A percentile compares a stretch with the other conserved stretches of the same genome.
Conservation (phyloP, 768 basidiomycete genomes). For the Tylopilus plumbeoviolaceoides region DNA sequence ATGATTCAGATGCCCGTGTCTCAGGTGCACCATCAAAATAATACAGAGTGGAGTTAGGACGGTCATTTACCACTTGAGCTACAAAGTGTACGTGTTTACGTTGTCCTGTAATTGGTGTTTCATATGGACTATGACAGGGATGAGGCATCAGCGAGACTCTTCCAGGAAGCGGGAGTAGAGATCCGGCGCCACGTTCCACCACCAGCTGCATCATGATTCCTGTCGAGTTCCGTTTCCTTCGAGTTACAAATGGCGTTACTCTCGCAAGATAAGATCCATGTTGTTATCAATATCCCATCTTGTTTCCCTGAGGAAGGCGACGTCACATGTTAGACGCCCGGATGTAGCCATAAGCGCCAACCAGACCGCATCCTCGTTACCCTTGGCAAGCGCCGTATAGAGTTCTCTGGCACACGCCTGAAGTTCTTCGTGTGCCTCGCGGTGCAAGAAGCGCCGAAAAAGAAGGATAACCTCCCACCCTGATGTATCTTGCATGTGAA, state of each 20-base stretch:
- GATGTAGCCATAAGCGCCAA: constrained; percentile 58
- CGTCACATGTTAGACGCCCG: constrained; percentile 37
- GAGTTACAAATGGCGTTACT: constrained; percentile 19
- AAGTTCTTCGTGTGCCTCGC: constrained; percentile 66
- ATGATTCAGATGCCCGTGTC: constrained; percentile 81
- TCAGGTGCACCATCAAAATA: constrained; percentile 96
- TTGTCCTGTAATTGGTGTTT: not conserved
- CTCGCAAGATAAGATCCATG: constrained; percentile 26
- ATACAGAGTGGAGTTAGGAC: constrained; percentile 90
- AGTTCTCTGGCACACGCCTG: constrained; percentile 62
- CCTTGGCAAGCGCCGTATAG: constrained; percentile 53
- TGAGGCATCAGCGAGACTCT: constrained; percentile 72
- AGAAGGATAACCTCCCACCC: constrained; percentile 79
- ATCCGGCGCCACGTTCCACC: constrained; percentile 69
- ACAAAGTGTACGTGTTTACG: constrained; percentile 75
- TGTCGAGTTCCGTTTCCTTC: not conserved
- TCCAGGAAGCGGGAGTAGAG: constrained; percentile 78
- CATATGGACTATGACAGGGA: constrained; percentile 47
- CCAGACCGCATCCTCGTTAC: constrained; percentile 86
- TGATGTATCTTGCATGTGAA: constrained; percentile 65
- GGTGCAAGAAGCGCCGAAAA: constrained; percentile 74
- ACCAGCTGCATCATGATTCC: constrained; percentile 25
- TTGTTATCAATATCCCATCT: constrained; percentile 61
- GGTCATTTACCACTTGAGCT: constrained; percentile 92
- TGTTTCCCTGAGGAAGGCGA: constrained; percentile 49